Evolutionary conservation across 768 basidiomycete genomes (phyloP).

Genomic region (Russula compacta): DNA sequence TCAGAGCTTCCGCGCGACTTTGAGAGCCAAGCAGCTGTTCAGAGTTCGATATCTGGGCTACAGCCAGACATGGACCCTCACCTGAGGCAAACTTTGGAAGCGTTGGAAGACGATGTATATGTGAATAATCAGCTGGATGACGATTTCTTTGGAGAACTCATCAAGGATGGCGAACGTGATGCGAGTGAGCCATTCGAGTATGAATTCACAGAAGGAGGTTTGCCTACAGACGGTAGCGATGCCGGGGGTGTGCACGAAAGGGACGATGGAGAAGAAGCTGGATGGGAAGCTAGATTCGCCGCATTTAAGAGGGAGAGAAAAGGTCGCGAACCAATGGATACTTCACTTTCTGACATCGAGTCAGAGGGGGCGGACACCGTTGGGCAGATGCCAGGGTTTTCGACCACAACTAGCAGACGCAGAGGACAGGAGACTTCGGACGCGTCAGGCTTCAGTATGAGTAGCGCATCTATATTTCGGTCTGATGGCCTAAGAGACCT

Average conservation of each 20-base stretch:
- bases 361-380: constrained; percentile 80
- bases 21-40: constrained; percentile 70
- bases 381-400: constrained; percentile 60
- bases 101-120: constrained; percentile 93
- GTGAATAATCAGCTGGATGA: constrained; percentile 70
- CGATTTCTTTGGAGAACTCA: constrained; percentile 66
- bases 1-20: constrained; percentile 66
- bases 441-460: constrained; percentile 95
- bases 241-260: constrained; percentile 25
- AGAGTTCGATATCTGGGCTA: constrained; percentile 76
- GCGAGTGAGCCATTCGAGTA: constrained; percentile 54
- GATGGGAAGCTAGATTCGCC: constrained; percentile 77
- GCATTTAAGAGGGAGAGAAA: constrained; percentile 54
- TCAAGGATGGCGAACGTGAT: constrained; percentile 60
- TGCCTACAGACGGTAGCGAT: constrained; percentile 27
- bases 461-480: constrained; percentile 90
- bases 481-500: constrained; percentile 82
- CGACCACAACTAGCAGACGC: constrained; percentile 73
- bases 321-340: constrained; percentile 21
- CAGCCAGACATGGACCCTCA: constrained; percentile 96
- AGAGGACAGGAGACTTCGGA: constrained; percentile 68
- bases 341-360: constrained; percentile 35
- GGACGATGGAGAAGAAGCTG: constrained; percentile 29
- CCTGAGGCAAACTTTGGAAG: constrained; percentile 85
- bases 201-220: constrained; percentile 52